These are phyloP conservation scores for Pueraria montana DNA, from an alignment of 306 rosid species.

Conservation along the genomic window DNA sequence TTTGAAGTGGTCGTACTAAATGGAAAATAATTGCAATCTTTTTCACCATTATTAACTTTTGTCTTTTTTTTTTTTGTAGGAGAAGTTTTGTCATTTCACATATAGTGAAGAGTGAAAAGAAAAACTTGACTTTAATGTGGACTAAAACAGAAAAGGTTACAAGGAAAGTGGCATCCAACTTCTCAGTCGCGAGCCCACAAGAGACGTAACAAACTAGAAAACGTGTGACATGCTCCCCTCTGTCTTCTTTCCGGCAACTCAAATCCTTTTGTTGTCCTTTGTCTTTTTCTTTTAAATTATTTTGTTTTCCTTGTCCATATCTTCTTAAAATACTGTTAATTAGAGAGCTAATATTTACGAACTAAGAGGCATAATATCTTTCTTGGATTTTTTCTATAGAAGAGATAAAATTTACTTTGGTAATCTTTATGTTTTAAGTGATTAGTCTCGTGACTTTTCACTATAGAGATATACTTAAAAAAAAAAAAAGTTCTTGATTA, in stretches of 20 bases:
- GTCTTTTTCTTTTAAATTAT: neutral
- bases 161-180: slow-evolving; percentile 3
- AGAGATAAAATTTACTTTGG: no score
- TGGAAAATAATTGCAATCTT: neutral
- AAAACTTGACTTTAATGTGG: slow-evolving; percentile 29
- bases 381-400: no score
- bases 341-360: no score
- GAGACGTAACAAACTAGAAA: slow-evolving; percentile 51
- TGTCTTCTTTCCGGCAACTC: neutral
- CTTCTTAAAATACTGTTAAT: neutral
- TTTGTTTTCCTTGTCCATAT: neutral
- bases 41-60: neutral
- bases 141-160: neutral
- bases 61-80: no score
- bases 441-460: no score
- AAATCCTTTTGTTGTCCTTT: neutral
- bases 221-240: slow-evolving; percentile 40
- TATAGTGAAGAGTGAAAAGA: neutral
- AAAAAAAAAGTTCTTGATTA: no score
- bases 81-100: neutral
- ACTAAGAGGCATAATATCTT: no score
- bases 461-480: no score
- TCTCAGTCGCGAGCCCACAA: slow-evolving; percentile 23
- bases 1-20: slow-evolving; percentile 14
- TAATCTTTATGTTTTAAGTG: no score